A percentile compares a stretch with the other conserved stretches of the same genome.
Conservation (phyloP, 805 yeast genomes). For the Clavispora vitiphila region DNA sequence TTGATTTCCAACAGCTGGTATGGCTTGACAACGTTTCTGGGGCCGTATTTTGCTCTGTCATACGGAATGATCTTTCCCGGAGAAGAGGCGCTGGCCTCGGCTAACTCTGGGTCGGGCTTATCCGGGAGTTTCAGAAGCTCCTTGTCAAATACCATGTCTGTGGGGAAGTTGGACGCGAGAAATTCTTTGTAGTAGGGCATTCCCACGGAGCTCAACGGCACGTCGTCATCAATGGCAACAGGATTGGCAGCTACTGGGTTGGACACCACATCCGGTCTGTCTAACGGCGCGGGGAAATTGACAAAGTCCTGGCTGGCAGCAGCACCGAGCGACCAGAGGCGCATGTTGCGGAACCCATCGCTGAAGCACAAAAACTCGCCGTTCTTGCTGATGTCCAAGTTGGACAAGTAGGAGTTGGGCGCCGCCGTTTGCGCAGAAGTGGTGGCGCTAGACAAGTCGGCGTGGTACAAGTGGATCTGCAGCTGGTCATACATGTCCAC, state of each 20-base stretch:
- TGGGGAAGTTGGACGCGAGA: conserved; percentile 77
- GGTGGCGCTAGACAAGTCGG: conserved; percentile 36
- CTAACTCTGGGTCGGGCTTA: conserved; percentile 45
- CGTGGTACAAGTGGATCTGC: conserved; percentile 59
- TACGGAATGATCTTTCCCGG: conserved; percentile 30
- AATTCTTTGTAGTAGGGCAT: conserved; percentile 80
- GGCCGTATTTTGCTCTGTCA: conserved; percentile 53
- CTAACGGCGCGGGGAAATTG: conserved; percentile 39
- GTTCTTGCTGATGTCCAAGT: conserved; percentile 53
- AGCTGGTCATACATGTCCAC: conserved; percentile 81
- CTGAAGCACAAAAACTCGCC: conserved; percentile 76
- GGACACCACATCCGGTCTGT: conserved; percentile 46
- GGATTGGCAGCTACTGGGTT: conserved; percentile 17
- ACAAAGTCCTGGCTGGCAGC: conserved; percentile 28
- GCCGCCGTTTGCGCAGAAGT: conserved; percentile 1
- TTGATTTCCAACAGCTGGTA: conserved; percentile 33
- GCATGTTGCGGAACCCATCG: conserved; percentile 59
- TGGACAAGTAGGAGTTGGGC: conserved; percentile 31
- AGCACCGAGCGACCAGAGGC: conserved; percentile 56
- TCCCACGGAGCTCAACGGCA: conserved; percentile 71
- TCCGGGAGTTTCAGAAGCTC: conserved; percentile 58
- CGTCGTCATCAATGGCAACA: conserved; percentile 31
- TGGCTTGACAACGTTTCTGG: conserved; percentile 43
- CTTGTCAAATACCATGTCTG: conserved; percentile 52
- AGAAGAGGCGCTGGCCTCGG: conserved; percentile 9